These are phyloP conservation scores for Scheffersomyces segobiensis DNA, from an alignment of 1,139 yeast species.

Conservation along the genomic window DNA sequence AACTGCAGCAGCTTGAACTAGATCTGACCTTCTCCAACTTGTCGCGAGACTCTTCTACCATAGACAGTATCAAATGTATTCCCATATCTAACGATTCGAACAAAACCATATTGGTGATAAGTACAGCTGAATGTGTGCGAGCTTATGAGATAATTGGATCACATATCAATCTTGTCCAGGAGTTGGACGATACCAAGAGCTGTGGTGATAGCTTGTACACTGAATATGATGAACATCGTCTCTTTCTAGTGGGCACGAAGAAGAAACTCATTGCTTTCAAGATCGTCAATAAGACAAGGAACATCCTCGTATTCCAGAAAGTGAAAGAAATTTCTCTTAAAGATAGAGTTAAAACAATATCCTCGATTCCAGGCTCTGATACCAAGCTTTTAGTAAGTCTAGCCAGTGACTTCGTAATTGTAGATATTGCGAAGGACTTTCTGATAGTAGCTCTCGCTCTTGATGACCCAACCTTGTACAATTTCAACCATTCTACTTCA, in stretches of 20 bases:
- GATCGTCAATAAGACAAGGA: conserved; percentile 31
- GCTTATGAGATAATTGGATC: conserved; percentile 38
- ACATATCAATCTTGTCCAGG: conserved; percentile 33
- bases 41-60: conserved; percentile 20
- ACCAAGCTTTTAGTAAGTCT: conserved; percentile 26
- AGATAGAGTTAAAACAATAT: conserved; percentile 29
- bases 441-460: conserved; percentile 12
- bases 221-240: conserved; percentile 17
- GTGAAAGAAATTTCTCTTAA: conserved; percentile 28
- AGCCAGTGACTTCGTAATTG: conserved; percentile 25
- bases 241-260: conserved; percentile 31
- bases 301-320: conserved; percentile 28
- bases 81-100: conserved; percentile 19
- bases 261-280: conserved; percentile 31
- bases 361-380: conserved; percentile 8
- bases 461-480: conserved; percentile 13
- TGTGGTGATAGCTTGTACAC: conserved; percentile 18
- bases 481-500: conserved; percentile 18
- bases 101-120: conserved; percentile 28
- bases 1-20: conserved; percentile 15
- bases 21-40: conserved; percentile 26
- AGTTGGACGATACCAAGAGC: conserved; percentile 27
- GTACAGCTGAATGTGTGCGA: conserved; percentile 24
- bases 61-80: conserved; percentile 19
- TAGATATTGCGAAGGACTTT: conserved; percentile 25